Evolutionary conservation across 1,139 yeast species (phyloP), one percentile per base, ranked within the genome.

Genomic region (Debaryomyces psychrophilus): DNA sequence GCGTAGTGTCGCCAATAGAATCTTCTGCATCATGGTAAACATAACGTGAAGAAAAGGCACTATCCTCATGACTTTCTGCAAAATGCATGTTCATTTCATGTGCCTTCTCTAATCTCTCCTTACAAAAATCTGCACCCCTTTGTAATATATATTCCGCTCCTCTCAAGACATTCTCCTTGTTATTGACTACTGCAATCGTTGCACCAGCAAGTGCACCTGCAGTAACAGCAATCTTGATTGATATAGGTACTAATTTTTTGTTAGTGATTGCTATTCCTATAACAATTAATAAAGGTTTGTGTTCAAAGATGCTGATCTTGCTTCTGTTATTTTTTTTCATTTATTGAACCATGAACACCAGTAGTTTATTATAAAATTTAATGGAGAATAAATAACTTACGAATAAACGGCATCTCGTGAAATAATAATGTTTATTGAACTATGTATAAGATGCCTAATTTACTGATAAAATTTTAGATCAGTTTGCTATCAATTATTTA

Each of bases 181-280:
- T 71, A 42, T 62, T 62, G 12, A 68, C 44, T 3, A 69, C 42
- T 7, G 79, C 78, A 17, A 69, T 55, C 2, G 74, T 56, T 14
- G 76, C 76, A 1, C 79, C 79, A 1, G 67, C 55, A 1, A 71
- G 44, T 5, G 76, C 72, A 4, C 79, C 79, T 1, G 67, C 57
- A 6, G 73, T 63, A 14, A 73, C 47, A 4, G 78, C 78, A 5
- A 64, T 56, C 53, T 74, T 74, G 3, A 72, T 57, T 1, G 77
- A 65, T n/a, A 69, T 52, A 12, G 77, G 77, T 29, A 71, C 73
- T 67, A 45, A 15, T 4, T 5, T 27, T 12, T 11, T 11, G 44
- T 47, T 47, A 44, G 45, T 44, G 5, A 15, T 7, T 8, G 17
- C 5, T 20, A 4, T 20, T 20, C 22, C 22, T 15, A 14, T 17